Evolutionary conservation across 176 grass and related monocot species (phyloP), one percentile per base, ranked within the genome.

Genomic region (Saccharum officinarum): DNA sequence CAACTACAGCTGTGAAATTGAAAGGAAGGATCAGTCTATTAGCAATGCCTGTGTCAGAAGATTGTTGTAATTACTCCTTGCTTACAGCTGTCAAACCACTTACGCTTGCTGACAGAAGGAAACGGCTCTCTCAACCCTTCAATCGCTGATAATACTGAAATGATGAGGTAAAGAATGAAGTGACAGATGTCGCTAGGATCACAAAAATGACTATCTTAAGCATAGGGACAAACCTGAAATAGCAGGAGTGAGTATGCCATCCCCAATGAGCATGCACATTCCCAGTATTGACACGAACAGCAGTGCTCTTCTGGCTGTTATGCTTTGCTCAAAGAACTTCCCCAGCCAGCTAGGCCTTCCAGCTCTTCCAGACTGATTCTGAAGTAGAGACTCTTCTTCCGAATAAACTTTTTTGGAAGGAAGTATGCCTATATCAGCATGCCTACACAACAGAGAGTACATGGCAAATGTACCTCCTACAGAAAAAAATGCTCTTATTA

Each of bases 191-290:
- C 0, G 10, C 25, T 82, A 36, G 36, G 22, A 88, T 77, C 67
- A 83, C n/a, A 67, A 72, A 67, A 20, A 77, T 26, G 10, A 45
- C 68, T 66, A n/a, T 25, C 25, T 73, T 89, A 36, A 45, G 41
- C 10, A 84, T 86, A 69, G 62, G 1, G 65, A 28, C 59, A 78
- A 61, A 92, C 94, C 94, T 93, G 87, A 94, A 90, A 97, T 94
- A 61, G 94, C 92, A 71, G 94, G 91, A 67, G 94, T 97, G 31
- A 97, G 89, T 84, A 97, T 94, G 54, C 94, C 94, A 90, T 92
- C 94, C 83, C 92, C 92, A 61, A 94, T 97, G 44, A 97, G 87
- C 94, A 94, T 97, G 76, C 94, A 97, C 85, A 92, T 91, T 34
- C 94, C 94, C n/a, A 97, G 47, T 71, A 97, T 90, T 41, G 87